Percentiles rank a stretch among this genome's conserved stretches.
Evolutionary conservation across 2,329 filamentous ascomycete genomes (phyloP).

Genomic region (Rutstroemia sp.): DNA sequence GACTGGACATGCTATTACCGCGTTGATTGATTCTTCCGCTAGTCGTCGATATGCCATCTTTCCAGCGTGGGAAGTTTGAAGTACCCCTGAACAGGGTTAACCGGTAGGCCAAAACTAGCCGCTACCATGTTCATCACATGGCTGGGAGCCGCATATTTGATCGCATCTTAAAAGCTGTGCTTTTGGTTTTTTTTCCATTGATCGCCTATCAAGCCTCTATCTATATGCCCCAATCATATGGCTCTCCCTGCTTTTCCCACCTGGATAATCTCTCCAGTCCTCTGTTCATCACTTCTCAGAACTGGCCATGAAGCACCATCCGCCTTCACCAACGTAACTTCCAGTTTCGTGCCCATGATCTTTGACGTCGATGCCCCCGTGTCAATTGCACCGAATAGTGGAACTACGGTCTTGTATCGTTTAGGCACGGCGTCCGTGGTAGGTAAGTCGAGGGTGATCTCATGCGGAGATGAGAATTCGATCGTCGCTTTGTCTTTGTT

Average conservation of each 20-base stretch:
- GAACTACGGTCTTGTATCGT: conserved; percentile 67
- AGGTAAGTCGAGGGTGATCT: conserved; percentile 71
- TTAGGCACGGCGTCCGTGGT: conserved; percentile 71
- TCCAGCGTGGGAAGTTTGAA: no score
- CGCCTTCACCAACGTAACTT: conserved; percentile 56
- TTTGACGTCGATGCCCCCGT: conserved; percentile 54
- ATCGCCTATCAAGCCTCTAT: background rate
- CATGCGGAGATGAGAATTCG: conserved; percentile 51
- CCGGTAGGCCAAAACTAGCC: no score
- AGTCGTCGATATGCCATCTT: no score
- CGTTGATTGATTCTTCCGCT: no score
- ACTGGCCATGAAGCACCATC: conserved; percentile 62
- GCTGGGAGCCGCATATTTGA: background rate
- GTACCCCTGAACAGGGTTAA: no score
- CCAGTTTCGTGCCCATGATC: conserved; percentile 65
- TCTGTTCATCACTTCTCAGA: conserved; percentile 56
- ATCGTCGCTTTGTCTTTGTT: conserved; percentile 72
- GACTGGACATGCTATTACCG: no score
- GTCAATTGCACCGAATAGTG: conserved; percentile 72
- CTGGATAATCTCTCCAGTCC: conserved; percentile 78
- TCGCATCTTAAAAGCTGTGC: background rate
- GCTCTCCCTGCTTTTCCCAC: conserved; percentile 64
- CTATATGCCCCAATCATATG: background rate
- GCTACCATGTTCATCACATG: no score
- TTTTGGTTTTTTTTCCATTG: background rate